Evolutionary conservation across 371 early-diverging fungal species (phyloP), one percentile per base, ranked within the genome.

Genomic region (Dipsacomyces acuminosporus): DNA sequence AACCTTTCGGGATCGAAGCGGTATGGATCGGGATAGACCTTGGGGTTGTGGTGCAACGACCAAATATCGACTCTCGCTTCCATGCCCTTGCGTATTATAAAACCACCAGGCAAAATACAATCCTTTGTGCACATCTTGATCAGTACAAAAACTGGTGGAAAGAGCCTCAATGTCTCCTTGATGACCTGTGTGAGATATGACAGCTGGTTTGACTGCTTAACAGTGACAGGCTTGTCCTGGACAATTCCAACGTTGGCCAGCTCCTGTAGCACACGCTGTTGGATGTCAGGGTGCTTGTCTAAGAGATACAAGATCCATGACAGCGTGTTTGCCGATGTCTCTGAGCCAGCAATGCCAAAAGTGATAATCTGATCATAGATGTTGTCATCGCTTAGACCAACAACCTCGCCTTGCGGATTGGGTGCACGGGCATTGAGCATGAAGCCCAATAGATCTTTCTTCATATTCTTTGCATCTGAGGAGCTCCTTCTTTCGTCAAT

Each of bases 1-100:
- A 80, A 82, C n/a, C 78, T 52, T 11, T 81, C 78, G 8, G 78
- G 79, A 9, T 64, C 51, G 49, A 77, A 77, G 1, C 20, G 14
- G 0, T 74, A 44, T 7, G 80, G 76, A 35, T 78, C 58, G 4
- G 56, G 52, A 59, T 75, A 79, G 25, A 71, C 54, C 15, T 71
- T 50, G 24, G 74, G 67, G 44, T 72, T 64, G 46, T 72, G 60
- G 43, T 76, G 40, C 47, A 77, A 49, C 1, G 60, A 45, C 54
- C 64, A 67, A 11, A 78, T 61, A 38, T 80, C 71, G 13, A 77
- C 58, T 0, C 55, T 46, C 15, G 78, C 54, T 0, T 41, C 23
- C 2, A 69, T 56, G 18, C 72, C 77, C 56, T 73, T 72, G 18
- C 78, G 81, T n/a, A 81, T 71, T 2, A 67, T 71, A n/a, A n/a